Evolutionary conservation across 495 filamentous ascomycete genomes (phyloP).

Genomic region (Apiosordaria backusii): DNA sequence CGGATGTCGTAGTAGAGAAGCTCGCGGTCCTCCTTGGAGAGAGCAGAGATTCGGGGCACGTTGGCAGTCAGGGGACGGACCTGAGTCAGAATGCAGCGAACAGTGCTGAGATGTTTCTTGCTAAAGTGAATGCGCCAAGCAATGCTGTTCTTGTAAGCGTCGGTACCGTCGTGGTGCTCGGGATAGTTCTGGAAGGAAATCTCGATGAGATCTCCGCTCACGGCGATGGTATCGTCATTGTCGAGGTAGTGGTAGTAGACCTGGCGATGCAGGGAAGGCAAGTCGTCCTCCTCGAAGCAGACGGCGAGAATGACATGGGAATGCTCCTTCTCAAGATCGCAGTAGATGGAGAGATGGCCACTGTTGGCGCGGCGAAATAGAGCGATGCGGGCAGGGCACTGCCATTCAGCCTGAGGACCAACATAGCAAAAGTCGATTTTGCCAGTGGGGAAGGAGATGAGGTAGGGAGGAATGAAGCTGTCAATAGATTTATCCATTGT

Average conservation of each 20-base stretch:
- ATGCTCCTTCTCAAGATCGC: neutral
- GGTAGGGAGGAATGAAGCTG: neutral
- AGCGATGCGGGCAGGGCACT: neutral
- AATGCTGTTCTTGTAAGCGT: neutral
- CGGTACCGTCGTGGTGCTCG: neutral
- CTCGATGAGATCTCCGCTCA: neutral
- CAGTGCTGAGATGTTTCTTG: neutral
- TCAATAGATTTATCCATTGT: neutral
- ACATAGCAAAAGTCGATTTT: neutral
- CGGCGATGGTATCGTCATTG: neutral
- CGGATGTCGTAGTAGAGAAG: neutral
- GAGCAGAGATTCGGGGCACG: neutral
- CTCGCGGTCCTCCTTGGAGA: neutral
- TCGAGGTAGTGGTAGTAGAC: constrained; percentile 11
- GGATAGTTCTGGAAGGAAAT: neutral
- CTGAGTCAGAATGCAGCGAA: neutral
- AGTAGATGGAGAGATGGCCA: neutral
- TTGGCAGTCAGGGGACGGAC: neutral
- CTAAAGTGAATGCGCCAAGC: neutral
- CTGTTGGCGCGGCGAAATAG: neutral
- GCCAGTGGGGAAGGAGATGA: neutral
- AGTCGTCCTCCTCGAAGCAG: neutral
- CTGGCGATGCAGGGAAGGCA: neutral
- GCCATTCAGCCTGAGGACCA: neutral
- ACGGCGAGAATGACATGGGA: neutral